phyloP scores from a whole-genome alignment of 495 filamentous ascomycete genomes.

The Tirmania nivea region DNA sequence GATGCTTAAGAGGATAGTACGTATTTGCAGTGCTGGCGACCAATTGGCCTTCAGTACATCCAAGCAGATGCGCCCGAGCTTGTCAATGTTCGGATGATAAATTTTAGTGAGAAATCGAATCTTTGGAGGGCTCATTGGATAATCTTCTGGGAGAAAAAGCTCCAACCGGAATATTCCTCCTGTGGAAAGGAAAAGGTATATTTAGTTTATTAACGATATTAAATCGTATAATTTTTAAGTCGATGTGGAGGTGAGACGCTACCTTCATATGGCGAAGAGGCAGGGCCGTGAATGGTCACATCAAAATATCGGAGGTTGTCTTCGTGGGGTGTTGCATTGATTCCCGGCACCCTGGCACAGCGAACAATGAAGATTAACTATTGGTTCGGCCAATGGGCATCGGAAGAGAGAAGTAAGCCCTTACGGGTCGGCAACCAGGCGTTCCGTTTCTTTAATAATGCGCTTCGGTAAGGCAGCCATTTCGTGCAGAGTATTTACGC shows the following conservation, averaged over 20 bases:
- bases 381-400: conserved; percentile 7
- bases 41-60: conserved; percentile 99
- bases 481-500: conserved; percentile 9
- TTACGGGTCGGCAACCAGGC: conserved; percentile 89
- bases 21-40: conserved; percentile 94
- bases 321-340: conserved; percentile 92
- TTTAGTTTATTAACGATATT: neutral
- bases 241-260: neutral
- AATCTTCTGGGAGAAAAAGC: conserved; percentile 97
- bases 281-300: conserved; percentile 33
- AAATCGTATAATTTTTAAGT: neutral
- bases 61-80: conserved; percentile 85
- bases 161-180: conserved; percentile 94
- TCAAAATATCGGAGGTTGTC: conserved; percentile 98
- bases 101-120: conserved; percentile 98
- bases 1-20: conserved; percentile 91
- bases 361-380: neutral
- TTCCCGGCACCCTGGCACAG: conserved; percentile 46
- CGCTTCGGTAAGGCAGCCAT: conserved; percentile 56
- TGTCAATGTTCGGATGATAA: conserved; percentile 97
- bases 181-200: conserved; percentile 18
- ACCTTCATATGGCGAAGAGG: conserved; percentile 67
- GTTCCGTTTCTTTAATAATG: conserved; percentile 96
- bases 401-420: conserved; percentile 17
- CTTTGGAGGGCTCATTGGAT: conserved; percentile 96